Percentiles rank a stretch among this genome's conserved stretches.
phyloP scores from a whole-genome alignment of 495 filamentous ascomycete genomes.

The Xylaria acuta region DNA sequence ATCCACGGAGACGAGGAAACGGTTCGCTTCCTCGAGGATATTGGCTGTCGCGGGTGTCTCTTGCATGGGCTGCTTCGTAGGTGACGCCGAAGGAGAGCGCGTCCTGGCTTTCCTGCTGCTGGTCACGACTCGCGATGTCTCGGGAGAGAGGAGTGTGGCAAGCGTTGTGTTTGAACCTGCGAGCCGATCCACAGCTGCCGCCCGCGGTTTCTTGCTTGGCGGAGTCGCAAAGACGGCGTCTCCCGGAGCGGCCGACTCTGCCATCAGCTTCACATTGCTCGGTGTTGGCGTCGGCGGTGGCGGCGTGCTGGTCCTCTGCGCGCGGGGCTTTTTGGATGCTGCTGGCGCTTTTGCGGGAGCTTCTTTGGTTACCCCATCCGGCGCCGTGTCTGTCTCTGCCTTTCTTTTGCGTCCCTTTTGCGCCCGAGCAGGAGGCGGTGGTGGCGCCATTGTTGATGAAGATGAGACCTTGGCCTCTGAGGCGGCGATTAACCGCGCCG shows the following conservation, averaged over 20 bases:
- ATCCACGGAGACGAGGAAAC: slow-evolving; percentile 79
- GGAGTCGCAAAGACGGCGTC: slow-evolving; percentile 24
- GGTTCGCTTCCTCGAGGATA: slow-evolving; percentile 77
- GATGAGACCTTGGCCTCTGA: slow-evolving; percentile 31
- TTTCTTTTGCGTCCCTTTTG: slow-evolving; percentile 44
- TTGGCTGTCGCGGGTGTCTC: slow-evolving; percentile 61
- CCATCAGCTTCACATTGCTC: slow-evolving; percentile 42
- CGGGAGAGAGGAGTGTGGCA: slow-evolving; percentile 78
- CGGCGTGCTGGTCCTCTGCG: slow-evolving; percentile 28
- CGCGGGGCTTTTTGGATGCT: slow-evolving; percentile 45
- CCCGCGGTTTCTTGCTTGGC: slow-evolving; percentile 40
- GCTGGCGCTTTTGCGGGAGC: slow-evolving; percentile 29
- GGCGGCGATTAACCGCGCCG: slow-evolving; percentile 60
- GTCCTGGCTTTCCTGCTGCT: slow-evolving; percentile 53
- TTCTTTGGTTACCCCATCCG: background rate
- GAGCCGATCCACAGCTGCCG: slow-evolving; percentile 51
- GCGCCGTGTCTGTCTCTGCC: slow-evolving; percentile 26
- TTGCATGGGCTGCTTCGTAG: slow-evolving; percentile 33
- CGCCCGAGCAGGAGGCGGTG: slow-evolving; percentile 29
- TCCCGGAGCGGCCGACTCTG: slow-evolving; percentile 31
- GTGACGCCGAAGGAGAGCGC: slow-evolving; percentile 65
- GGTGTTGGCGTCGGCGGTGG: slow-evolving; percentile 52
- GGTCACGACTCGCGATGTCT: slow-evolving; percentile 71
- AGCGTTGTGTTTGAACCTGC: slow-evolving; percentile 64
- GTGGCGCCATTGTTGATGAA: slow-evolving; percentile 27